Base-by-base conservation (phyloP, 768 basidiomycete genomes). In the Lentinula edodes region DNA sequence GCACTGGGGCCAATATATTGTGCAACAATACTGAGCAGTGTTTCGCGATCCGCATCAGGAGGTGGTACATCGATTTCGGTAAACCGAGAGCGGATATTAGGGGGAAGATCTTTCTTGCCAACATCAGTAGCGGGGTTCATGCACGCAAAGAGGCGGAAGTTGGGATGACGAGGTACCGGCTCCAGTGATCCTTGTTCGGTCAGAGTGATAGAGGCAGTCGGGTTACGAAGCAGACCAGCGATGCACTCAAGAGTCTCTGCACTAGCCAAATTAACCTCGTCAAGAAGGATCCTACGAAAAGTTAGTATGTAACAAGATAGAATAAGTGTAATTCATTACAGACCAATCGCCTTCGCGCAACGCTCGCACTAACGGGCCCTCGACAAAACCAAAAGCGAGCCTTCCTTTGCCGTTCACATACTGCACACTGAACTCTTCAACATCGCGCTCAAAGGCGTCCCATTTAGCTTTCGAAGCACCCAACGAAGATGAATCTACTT, bases 111-210 rank as follows among this genome's bases (percentile, higher is more conserved):
- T 68, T 95, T 97, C 78, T 98, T 99, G 38, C 97, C 97, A 13
- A 98, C 91, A 67, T 99, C 97, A 3, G 95, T 99, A 0, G 97
- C 97, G 5, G 97, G 97, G 70, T 99, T 99, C 97, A 99, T 99
- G 72, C 97, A 99, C 4, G 95, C 95, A 68, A 98, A 98, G 5
- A 98, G 80, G 18, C 96, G 90, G 77, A 99, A 99, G 67, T 96
- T 89, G 16, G 93, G 87, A 71, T 99, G 97, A 0, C 97, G 89
- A 53, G 89, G 88, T 34, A 98, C 82, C 1, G 91, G 90, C 66
- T 95, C 92, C 58, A 98, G 74, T 9, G 93, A 89, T 0, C 95
- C 96, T 70, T 95, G 87, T 70, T 98, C 97, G 0, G 94, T 94
- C 61, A 99, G 77, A 0, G 94, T 92, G 66, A 99, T 89, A 0